Evolutionary conservation across 345 rosid genomes (phyloP).

Genomic region (Clausena lansium): DNA sequence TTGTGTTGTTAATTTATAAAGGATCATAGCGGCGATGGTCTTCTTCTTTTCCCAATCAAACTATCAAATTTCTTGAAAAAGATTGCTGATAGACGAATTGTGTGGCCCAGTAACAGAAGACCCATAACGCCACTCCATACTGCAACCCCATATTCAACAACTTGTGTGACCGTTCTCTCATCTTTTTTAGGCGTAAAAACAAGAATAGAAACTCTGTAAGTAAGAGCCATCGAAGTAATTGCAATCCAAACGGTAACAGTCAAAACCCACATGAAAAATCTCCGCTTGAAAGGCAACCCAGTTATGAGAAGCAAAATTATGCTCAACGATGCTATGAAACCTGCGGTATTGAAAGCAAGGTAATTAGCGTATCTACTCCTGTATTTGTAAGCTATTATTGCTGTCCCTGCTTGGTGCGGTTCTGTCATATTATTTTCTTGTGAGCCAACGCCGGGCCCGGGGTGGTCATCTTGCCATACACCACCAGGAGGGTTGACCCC

Average conservation of each 20-base stretch:
- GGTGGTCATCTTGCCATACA: constrained; percentile 23
- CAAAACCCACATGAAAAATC: constrained; percentile 32
- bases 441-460: not conserved
- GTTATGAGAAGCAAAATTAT: constrained; percentile 32
- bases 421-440: not conserved
- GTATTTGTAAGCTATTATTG: constrained; percentile 17
- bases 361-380: not conserved
- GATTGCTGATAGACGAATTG: not conserved
- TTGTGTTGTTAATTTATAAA: too few species aligned
- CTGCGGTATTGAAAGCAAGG: constrained; percentile 16
- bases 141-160: not conserved
- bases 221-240: constrained; percentile 15
- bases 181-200: constrained; percentile 11
- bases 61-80: not conserved
- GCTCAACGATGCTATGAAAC: constrained; percentile 31
- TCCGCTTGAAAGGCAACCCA: constrained; percentile 26
- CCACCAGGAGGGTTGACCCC: constrained; percentile 32
- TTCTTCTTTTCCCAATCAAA: not conserved
- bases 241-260: constrained; percentile 36
- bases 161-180: not conserved
- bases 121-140: constrained; percentile 15
- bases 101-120: not conserved
- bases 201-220: constrained; percentile 13
- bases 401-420: constrained; percentile 19
- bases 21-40: not conserved